These are phyloP conservation scores for Venturia asperata DNA, from an alignment of 2,329 filamentous ascomycete species.

Conservation along the genomic window DNA sequence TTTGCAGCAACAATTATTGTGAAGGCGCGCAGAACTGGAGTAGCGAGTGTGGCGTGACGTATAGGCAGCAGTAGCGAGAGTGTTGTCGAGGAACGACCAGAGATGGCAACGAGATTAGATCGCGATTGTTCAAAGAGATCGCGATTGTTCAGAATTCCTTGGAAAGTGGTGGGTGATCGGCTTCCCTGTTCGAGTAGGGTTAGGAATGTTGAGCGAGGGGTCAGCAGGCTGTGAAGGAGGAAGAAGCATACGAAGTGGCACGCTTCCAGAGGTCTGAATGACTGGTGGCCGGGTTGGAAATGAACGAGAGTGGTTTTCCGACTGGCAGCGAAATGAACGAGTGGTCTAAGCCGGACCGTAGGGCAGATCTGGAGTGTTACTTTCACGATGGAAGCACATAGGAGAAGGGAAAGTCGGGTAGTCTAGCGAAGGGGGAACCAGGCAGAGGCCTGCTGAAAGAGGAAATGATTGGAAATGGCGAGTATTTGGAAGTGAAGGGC, in stretches of 20 bases:
- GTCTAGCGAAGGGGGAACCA: not conserved
- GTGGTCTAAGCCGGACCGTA: not conserved
- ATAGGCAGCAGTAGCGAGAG: not conserved
- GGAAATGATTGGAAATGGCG: not conserved
- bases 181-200: slow-evolving; percentile 2
- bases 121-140: not conserved
- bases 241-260: not conserved
- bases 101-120: not conserved
- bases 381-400: not conserved
- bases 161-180: slow-evolving; percentile 6
- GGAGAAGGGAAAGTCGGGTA: not conserved
- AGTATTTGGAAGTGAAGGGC: not conserved
- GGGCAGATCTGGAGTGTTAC: not conserved
- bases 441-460: not conserved
- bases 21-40: not conserved
- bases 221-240: not conserved
- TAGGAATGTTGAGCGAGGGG: not conserved
- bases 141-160: not conserved
- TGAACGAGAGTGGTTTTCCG: slow-evolving; percentile 4
- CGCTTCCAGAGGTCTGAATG: not conserved
- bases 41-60: not conserved
- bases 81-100: not conserved
- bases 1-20: slow-evolving; percentile 5
- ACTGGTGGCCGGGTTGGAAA: not conserved
- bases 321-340: not conserved